Evolutionary conservation across 2,329 filamentous ascomycete genomes (phyloP).

Genomic region (Aspergillus tanneri): DNA sequence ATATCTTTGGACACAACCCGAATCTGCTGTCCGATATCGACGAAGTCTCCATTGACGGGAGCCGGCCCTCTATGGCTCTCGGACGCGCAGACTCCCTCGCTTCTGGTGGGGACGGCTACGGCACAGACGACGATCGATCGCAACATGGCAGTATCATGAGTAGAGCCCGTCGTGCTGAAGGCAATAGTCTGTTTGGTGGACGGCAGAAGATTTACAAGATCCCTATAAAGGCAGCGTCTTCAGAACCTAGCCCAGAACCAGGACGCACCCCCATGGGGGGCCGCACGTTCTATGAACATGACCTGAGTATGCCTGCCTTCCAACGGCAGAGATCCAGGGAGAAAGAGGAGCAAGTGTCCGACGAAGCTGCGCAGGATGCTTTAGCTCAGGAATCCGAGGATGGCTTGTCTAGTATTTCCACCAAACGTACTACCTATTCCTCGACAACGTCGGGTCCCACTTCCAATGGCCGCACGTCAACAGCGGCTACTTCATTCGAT

Average conservation of each 20-base stretch:
- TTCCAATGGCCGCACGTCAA: slow-evolving; percentile 71
- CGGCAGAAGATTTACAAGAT: slow-evolving; percentile 95
- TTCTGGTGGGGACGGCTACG: slow-evolving; percentile 59
- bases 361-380: slow-evolving; percentile 38
- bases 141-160: slow-evolving; percentile 74
- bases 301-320: slow-evolving; percentile 79
- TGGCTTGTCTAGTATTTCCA: slow-evolving; percentile 59
- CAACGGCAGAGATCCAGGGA: slow-evolving; percentile 65
- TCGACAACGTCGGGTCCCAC: slow-evolving; percentile 75
- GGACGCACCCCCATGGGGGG: slow-evolving; percentile 54
- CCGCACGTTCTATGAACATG: slow-evolving; percentile 78
- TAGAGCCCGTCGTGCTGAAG: slow-evolving; percentile 76
- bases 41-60: slow-evolving; percentile 73
- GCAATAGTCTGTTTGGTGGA: slow-evolving; percentile 91
- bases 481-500: slow-evolving; percentile 82
- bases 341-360: slow-evolving; percentile 50
- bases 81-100: slow-evolving; percentile 65
- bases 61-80: slow-evolving; percentile 57
- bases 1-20: slow-evolving; percentile 66
- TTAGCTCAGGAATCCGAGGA: slow-evolving; percentile 44
- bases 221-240: slow-evolving; percentile 48
- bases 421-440: slow-evolving; percentile 76
- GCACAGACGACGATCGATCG: slow-evolving; percentile 64
- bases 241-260: slow-evolving; percentile 37
- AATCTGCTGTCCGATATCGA: slow-evolving; percentile 76